Evolutionary conservation across 2,329 filamentous ascomycete genomes (phyloP), one percentile per base, ranked within the genome.

Genomic region (Emergomyces pasteurianus): DNA sequence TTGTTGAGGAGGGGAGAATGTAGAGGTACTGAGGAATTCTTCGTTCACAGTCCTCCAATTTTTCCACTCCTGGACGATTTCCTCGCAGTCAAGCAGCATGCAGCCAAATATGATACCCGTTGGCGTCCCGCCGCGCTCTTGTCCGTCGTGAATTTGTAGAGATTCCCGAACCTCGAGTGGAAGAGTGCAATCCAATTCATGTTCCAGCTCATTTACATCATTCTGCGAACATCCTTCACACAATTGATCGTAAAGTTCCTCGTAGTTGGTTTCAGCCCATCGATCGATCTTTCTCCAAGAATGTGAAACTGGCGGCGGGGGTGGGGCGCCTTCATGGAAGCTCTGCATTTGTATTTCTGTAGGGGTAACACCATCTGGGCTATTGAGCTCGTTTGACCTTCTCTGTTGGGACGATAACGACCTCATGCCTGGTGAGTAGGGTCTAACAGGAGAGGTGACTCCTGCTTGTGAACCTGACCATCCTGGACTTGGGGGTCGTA

Each of bases 71-170:
- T 96, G 91, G 26, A 96, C 87, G 67, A 99, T 96, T 72, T 99
- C 94, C 74, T 99, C 94, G 71, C 94, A 97, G 74, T 99, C 94
- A 61, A 99, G 83, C 65, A 99, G 78, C 94, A 99, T 99, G 72
- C 85, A 88, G 63, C 92, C 84, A 69, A 99, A 97, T 63, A 99
- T 84, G 66, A 97, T 88, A 64, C 94, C 94, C 0, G 92, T 96
- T 0, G 94, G 94, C 61, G 82, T 82, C 65, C 94, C 94, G 64
- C 91, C 90, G 65, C 94, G 88, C 77, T 99, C 94, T 75, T 99
- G 94, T n/a, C 94, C 94, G 70, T 99, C 94, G 73, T 99, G 94
- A 59, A 90, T 75, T 78, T 89, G 86, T 68, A 96, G 78, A 1
- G 94, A 97, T 69, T 99, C 92, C 67, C 94, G 87, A 59, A 99